phyloP scores from a whole-genome alignment of 495 filamentous ascomycete genomes.

The Lophium mytilinum region DNA sequence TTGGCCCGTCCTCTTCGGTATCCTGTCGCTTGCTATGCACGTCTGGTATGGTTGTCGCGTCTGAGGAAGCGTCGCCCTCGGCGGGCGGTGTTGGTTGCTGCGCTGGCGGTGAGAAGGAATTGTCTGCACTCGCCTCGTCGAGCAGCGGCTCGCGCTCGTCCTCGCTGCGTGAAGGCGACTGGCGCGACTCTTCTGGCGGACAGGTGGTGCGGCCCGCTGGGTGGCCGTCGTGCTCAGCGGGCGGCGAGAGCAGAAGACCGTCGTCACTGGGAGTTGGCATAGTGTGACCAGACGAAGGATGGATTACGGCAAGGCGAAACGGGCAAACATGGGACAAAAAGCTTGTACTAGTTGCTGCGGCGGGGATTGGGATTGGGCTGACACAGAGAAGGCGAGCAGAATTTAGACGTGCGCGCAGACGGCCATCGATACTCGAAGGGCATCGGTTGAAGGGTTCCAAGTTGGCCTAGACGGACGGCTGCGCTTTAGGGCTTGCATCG shows the following conservation, averaged over 20 bases:
- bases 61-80: constrained; percentile 7
- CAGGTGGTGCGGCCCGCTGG: constrained; percentile 47
- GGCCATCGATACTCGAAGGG: background rate
- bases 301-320: constrained; percentile 15
- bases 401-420: background rate
- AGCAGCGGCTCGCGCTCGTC: background rate
- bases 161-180: background rate
- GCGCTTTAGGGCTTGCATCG: background rate
- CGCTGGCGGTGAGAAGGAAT: constrained; percentile 3
- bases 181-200: constrained; percentile 44
- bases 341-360: background rate
- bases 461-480: background rate
- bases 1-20: constrained; percentile 25
- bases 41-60: constrained; percentile 8
- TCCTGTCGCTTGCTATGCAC: constrained; percentile 9
- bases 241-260: constrained; percentile 35
- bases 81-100: constrained; percentile 26
- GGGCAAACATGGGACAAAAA: constrained; percentile 18
- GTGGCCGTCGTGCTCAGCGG: constrained; percentile 39
- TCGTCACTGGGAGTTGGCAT: constrained; percentile 54
- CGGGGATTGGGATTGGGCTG: background rate
- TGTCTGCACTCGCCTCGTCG: background rate
- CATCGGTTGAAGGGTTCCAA: too few relatives aligned
- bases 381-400: background rate
- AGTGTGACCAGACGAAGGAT: constrained; percentile 28